A percentile compares a stretch with the other conserved stretches of the same genome.
phyloP scores from a whole-genome alignment of 257 asterid species.

The Petunia axillaris region DNA sequence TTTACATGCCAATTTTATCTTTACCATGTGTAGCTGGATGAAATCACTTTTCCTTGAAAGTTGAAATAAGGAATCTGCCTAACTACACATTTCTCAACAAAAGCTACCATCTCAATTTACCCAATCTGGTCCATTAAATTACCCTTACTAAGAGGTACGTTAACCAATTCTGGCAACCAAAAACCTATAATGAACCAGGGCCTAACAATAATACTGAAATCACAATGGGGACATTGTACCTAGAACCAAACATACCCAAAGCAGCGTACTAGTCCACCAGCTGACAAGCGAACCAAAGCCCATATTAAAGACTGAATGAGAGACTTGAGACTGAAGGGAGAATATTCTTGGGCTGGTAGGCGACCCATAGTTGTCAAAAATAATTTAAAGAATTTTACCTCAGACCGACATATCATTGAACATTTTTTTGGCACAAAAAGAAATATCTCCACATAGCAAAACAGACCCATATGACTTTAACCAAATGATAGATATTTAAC shows the following conservation, averaged over 20 bases:
- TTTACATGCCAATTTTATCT: neutral
- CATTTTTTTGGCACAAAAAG: neutral
- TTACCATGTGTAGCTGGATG: conserved; percentile 13
- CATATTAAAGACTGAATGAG: neutral
- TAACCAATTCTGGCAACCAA: neutral
- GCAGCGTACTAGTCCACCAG: neutral
- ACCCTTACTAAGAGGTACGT: neutral
- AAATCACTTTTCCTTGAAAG: neutral
- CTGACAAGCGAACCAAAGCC: neutral
- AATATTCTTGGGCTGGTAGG: neutral
- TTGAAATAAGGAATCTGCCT: neutral
- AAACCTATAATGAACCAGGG: no score
- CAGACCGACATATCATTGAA: neutral
- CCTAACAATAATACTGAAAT: no score
- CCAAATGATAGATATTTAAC: conserved; percentile 4
- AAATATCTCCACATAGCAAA: no score
- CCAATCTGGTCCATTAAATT: neutral
- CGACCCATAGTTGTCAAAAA: neutral
- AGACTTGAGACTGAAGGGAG: neutral
- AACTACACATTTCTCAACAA: neutral
- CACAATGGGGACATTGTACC: no score
- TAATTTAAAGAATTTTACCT: neutral
- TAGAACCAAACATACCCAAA: no score
- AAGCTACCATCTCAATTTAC: neutral
- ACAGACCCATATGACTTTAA: neutral